Evolutionary conservation across 129 eudicot genomes (phyloP), one percentile per base, ranked within the genome.

Genomic region (Helichrysum umbraculigerum): DNA sequence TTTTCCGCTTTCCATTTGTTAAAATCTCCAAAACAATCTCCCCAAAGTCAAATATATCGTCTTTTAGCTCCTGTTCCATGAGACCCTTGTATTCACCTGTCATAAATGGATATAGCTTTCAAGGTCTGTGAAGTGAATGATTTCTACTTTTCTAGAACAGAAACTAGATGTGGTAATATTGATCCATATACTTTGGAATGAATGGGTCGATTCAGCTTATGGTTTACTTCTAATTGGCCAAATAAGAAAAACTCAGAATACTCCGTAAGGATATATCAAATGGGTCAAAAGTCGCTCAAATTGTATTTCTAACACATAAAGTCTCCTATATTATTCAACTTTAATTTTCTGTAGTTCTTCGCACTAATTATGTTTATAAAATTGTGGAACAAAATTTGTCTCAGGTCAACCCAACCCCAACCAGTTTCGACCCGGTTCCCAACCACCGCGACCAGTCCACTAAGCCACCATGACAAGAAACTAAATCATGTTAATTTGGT

Each of bases 1-100:
- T 86, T 78, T 70, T 81, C 71, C 85, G 63, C 81, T 82, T 87
- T 6, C 99, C 97, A 57, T 89, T 85, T 22, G 92, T 86, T 64
- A 91, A 78, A 37, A 87, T 82, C 78, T 94, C 93, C 56, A 94
- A 73, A 58, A 86, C 76, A 6, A 91, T 33, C 81, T 83, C 87
- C 20, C 99, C 99, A 35, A 91, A 94, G 81, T 71, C 83, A 79
- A 78, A 84, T n/a, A 94, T 76, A 72, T 94, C 98, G 59, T 62
- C 83, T 58, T 66, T 54, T 4, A 88, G 44, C 65, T 91, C 97
- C 35, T 94, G 88, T 33, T 84, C 85, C 52, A 83, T 77, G 50
- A 86, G 57, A 58, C 80, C 75, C 39, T 64, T 42, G 78, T 79
- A 75, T 73, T 83, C 89, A 62, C 88, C 98, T 93, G 90, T 28